Conservation (phyloP, 1,139 yeast genomes). For the Candida smagusa region DNA sequence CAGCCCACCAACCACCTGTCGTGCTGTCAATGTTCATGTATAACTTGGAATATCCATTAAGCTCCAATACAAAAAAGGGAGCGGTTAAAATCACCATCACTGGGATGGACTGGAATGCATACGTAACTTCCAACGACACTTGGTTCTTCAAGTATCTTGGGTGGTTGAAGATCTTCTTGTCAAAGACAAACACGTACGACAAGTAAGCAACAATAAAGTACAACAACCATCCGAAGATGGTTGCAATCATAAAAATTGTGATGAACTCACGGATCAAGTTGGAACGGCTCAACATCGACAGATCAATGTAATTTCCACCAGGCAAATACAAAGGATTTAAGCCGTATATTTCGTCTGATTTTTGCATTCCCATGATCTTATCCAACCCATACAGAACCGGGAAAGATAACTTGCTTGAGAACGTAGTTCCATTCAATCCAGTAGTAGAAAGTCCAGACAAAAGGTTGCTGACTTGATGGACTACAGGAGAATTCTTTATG, state of each 20-base stretch:
- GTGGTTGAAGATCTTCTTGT: slow-evolving; percentile 86
- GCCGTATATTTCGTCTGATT: slow-evolving; percentile 40
- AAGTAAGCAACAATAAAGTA: slow-evolving; percentile 74
- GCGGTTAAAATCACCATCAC: slow-evolving; percentile 80
- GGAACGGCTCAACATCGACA: slow-evolving; percentile 67
- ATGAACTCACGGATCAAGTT: slow-evolving; percentile 68
- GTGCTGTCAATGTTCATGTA: slow-evolving; percentile 63
- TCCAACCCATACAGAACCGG: slow-evolving; percentile 17
- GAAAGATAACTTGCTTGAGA: slow-evolving; percentile 10
- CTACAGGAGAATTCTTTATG: slow-evolving; percentile 10
- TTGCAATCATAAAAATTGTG: slow-evolving; percentile 67
- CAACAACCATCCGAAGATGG: slow-evolving; percentile 79
- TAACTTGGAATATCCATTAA: slow-evolving; percentile 77
- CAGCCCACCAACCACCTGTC: slow-evolving; percentile 67
- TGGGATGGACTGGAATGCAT: slow-evolving; percentile 82
- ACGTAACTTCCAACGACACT: slow-evolving; percentile 73
- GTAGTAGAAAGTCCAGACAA: slow-evolving; percentile 3
- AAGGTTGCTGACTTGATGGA: slow-evolving; percentile 6
- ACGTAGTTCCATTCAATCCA: slow-evolving; percentile 5
- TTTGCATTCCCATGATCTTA: slow-evolving; percentile 26
- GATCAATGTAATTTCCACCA: slow-evolving; percentile 51
- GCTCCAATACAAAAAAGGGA: slow-evolving; percentile 85
- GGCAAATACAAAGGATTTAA: slow-evolving; percentile 30
- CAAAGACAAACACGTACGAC: slow-evolving; percentile 76
- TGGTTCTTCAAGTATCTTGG: slow-evolving; percentile 95